A percentile compares a stretch with the other conserved stretches of the same genome.
phyloP scores from a whole-genome alignment of 257 asterid species.

The Dorcoceras hygrometricum region DNA sequence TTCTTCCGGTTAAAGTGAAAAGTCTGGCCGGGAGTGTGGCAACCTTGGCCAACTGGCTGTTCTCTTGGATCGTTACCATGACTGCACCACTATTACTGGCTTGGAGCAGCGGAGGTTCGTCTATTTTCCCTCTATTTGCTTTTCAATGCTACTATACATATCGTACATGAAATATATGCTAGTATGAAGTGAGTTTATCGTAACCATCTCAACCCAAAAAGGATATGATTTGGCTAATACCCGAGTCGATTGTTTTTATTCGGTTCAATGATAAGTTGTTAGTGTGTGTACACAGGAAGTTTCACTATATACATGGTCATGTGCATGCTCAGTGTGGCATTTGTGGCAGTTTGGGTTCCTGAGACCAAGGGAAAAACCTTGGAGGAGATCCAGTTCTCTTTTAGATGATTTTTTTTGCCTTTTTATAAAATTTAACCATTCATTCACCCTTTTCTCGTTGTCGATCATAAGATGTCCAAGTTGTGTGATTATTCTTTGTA shows the following conservation, averaged over 20 bases:
- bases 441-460: not conserved
- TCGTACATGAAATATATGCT: not conserved
- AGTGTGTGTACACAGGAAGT: conserved; percentile 35
- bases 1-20: conserved; percentile 67
- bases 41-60: conserved; percentile 51
- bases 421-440: too few relatives aligned
- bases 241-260: not conserved
- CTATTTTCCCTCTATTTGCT: not conserved
- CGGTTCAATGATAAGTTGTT: not conserved
- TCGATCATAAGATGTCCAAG: not conserved
- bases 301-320: conserved; percentile 40
- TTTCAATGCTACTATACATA: not conserved
- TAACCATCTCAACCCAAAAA: not conserved
- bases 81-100: conserved; percentile 56
- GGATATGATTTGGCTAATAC: not conserved
- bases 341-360: conserved; percentile 66
- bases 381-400: conserved; percentile 64
- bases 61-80: conserved; percentile 49
- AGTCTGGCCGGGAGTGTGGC: conserved; percentile 63
- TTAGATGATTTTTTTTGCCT: conserved; percentile 34
- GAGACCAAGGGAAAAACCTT: conserved; percentile 85
- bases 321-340: conserved; percentile 42
- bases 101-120: conserved; percentile 71
- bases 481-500: conserved; percentile 14
- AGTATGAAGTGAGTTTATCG: not conserved